Base-by-base conservation (phyloP, 2,329 filamentous ascomycete species). In the Trichoderma koningiopsis region DNA sequence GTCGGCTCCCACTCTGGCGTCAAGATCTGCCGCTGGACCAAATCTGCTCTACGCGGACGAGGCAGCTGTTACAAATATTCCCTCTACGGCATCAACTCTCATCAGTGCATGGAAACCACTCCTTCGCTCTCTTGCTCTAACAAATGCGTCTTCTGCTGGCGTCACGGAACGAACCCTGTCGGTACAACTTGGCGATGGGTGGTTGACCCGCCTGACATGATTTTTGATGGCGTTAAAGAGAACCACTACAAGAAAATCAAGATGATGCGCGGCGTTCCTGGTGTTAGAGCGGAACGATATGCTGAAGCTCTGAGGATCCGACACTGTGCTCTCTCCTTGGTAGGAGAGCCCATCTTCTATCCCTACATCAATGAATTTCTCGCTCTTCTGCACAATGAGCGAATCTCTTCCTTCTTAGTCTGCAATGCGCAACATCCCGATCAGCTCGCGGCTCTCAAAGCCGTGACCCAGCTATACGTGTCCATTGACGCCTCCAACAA, bases 101-200 rank as follows among this genome's bases (percentile, higher is more conserved):
- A 99, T 77, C 91, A 97, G 71, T 99, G 95, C 81, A 99, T 99
- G 96, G 95, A 99, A 81, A 95, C 95, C 2, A 98, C 95, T 0
- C 95, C 95, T 0, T 97, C 94, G 0, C 87, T 99, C 4, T 97
- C 93, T 11, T 99, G 95, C 85, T 96, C 92, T 72, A 98, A 98
- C 83, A 98, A 99, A 80, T 98, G 96, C 79, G 93, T 99, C 73
- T 99, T 98, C 80, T 99, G 95, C 85, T 99, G 95, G 96, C 90
- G 96, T 7, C 96, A 98, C 77, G 96, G 95, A 65, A 98, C 96
- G 0, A 99, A 98, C 78, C 95, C 95, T 0, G 96, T 98, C 0
- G 94, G 94, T 59, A 98, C 96, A 3, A 97, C 92, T 5, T 98
- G 96, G 95, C 90, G 95, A 71, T 99, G 95, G 95, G 89, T 94